Evolutionary conservation across 345 rosid species (phyloP), one percentile per base, ranked within the genome.

Genomic region (Murraya koenigii): DNA sequence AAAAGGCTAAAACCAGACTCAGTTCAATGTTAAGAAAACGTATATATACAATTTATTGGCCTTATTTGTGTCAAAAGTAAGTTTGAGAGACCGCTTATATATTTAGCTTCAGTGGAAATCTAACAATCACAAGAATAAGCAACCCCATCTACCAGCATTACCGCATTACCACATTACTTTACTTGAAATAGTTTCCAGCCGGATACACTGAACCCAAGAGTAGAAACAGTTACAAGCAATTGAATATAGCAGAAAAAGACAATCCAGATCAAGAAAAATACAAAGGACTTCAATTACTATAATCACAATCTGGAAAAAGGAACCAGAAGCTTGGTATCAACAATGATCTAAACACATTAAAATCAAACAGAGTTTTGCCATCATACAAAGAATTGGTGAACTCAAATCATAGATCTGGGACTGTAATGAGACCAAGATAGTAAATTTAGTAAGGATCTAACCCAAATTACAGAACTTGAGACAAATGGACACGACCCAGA

Each of bases 351-450:
- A 39, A 71, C 49, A 22, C 38, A 73, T 33, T 65, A 30, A 44
- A 55, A 66, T 33, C 69, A 68, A 54, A 65, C 3, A 25, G 30
- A 36, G 59, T 36, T 59, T 23, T 19, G 6, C 36, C 71, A 73
- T 32, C 44, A 56, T 41, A 80, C 54, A 56, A 60, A 58, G 47
- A 68, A 77, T 54, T 44, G 58, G 44, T 71, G 35, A 3, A 41
- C 30, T 8, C 35, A 72, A 70, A 66, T 66, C 81, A 35, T 78
- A 85, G 89, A 90, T 90, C 89, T 80, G 84, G 59, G 65, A 41
- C 71, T 56, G 32, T 33, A 35, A 80, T 23, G 47, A 59, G 59
- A 78, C n/a, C 66, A 61, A 80, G 41, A 66, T 5, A 70, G 66
- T 35, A 54, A 78, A 74, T 39, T 47, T 36, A 77, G 49, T 58